A percentile compares a stretch with the other conserved stretches of the same genome.
Conservation (phyloP, 1,139 yeast genomes). For the Taiozyma onychis region DNA sequence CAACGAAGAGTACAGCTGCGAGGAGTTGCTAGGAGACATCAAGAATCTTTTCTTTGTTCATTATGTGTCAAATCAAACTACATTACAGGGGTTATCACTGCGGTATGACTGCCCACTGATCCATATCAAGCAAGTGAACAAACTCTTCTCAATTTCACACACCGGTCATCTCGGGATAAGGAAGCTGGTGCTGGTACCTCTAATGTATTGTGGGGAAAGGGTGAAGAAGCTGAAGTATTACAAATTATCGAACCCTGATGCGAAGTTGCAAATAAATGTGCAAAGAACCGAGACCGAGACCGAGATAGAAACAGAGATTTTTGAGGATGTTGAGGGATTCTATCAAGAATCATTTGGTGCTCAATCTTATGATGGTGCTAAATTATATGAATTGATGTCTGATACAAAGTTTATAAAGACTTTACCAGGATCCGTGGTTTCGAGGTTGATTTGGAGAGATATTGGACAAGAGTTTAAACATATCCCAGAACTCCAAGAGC, state of each 20-base stretch:
- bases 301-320: too few species aligned
- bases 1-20: background rate
- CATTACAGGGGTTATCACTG: constrained; percentile 8
- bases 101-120: constrained; percentile 2
- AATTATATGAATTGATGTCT: background rate
- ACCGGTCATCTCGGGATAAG: constrained; percentile 1
- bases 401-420: background rate
- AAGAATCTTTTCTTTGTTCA: constrained; percentile 5
- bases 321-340: constrained; percentile 1
- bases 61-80: constrained; percentile 4
- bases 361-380: background rate
- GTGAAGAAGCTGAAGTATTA: background rate
- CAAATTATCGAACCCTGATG: constrained; percentile 3
- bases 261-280: background rate
- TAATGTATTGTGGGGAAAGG: constrained; percentile 1
- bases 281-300: background rate
- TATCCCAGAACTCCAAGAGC: background rate
- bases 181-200: constrained; percentile 5
- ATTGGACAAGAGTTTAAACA: background rate
- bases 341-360: constrained; percentile 1
- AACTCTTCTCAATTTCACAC: constrained; percentile 1
- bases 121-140: constrained; percentile 2
- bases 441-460: constrained; percentile 1
- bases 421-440: constrained; percentile 1
- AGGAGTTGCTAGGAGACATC: background rate